These are phyloP conservation scores for Zygosaccharomyces siamensis DNA, from an alignment of 805 yeast species.

Conservation along the genomic window DNA sequence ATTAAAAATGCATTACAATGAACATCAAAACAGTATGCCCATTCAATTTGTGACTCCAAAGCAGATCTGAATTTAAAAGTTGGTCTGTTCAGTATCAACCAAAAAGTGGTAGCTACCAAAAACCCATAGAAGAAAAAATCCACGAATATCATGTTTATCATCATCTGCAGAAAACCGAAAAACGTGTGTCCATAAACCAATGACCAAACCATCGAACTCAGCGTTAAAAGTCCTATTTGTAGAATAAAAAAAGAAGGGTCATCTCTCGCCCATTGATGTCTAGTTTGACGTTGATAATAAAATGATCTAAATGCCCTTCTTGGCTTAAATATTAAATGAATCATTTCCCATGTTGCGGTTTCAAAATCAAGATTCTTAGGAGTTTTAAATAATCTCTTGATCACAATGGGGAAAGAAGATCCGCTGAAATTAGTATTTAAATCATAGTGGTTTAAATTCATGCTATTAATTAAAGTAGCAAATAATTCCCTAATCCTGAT, in stretches of 20 bases:
- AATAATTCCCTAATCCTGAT: neutral
- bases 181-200: slow-evolving; percentile 66
- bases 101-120: slow-evolving; percentile 63
- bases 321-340: slow-evolving; percentile 68
- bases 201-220: slow-evolving; percentile 90
- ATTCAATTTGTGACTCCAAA: slow-evolving; percentile 45
- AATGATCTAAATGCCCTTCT: slow-evolving; percentile 75
- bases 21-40: slow-evolving; percentile 93
- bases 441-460: slow-evolving; percentile 7
- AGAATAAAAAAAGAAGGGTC: slow-evolving; percentile 85
- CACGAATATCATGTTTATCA: slow-evolving; percentile 76
- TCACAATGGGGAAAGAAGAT: slow-evolving; percentile 30
- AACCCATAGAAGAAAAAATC: slow-evolving; percentile 74
- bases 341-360: slow-evolving; percentile 88
- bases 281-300: slow-evolving; percentile 76
- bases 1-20: slow-evolving; percentile 87
- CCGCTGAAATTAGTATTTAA: slow-evolving; percentile 7
- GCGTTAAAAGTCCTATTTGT: slow-evolving; percentile 56
- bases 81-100: slow-evolving; percentile 66
- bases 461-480: neutral
- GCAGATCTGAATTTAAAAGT: slow-evolving; percentile 42
- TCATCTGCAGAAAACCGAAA: slow-evolving; percentile 56
- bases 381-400: slow-evolving; percentile 56
- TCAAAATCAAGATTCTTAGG: slow-evolving; percentile 78
- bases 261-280: slow-evolving; percentile 79